Base-by-base conservation (phyloP, 1,284 basidiomycete species). In the Marasmius oreades region DNA sequence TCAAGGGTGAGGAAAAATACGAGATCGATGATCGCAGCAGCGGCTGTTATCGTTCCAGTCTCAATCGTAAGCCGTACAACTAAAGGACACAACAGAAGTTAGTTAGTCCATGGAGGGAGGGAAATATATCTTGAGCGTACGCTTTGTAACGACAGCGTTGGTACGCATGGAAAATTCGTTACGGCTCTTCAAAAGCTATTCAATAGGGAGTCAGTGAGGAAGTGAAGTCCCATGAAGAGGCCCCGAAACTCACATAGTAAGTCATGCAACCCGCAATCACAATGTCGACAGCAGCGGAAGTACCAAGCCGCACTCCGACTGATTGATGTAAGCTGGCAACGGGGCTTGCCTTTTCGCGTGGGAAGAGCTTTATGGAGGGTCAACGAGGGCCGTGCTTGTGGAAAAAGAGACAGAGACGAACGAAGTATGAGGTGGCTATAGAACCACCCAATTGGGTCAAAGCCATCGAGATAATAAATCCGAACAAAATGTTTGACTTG, bases 221-320 rank as follows among this genome's bases (percentile, higher is more conserved):
- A 16, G 22, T 3, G 26, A 51, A 33, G 33, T 34, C 24, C 16
- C 18, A 10, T 18, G 16, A 28, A 14, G 28, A n/a, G n/a, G n/a
- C n/a, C n/a, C n/a, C 11, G 16, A 44, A 33, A 56, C 60, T 56
- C 54, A 63, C 62, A 24, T 52, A 61, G 37, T 53, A 62, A 28
- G 61, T 63, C 60, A 62, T 63, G 16, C 53, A 57, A 18, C 51
- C 48, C 16, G 62, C 60, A 34, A 62, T 63, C 10, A 63, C 52
- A 18, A 55, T 58, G 46, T 63, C 62, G 4, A 62, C 59, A 1
- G 46, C 45, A 5, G 52, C 55, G 22, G 57, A 59, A n/a, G 43
- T 56, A 3, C 55, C 61, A 11, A 63, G 55, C 43, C 62, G 37
- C 14, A 63, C 50, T 10, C 57, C 61, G 7, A 62, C 59, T 1